Evolutionary conservation across 2,329 filamentous ascomycete genomes (phyloP).

Genomic region (Fusarium setosum): DNA sequence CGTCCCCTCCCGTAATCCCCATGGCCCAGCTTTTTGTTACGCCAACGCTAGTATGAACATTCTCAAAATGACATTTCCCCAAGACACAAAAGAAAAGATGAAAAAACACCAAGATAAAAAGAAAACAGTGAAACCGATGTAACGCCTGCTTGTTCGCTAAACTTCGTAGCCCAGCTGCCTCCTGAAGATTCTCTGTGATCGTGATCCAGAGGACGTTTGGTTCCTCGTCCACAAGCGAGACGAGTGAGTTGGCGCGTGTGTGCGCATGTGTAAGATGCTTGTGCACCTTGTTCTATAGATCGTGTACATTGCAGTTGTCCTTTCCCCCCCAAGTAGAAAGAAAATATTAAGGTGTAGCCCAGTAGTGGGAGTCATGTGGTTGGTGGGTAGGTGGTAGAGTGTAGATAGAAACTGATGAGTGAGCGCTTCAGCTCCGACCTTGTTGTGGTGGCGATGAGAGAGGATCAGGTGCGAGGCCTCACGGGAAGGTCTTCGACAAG

Average conservation of each 20-base stretch:
- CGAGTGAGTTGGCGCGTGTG: conserved; percentile 17
- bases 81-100: conserved; percentile 26
- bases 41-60: conserved; percentile 46
- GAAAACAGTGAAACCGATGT: conserved; percentile 13
- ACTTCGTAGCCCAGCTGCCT: conserved; percentile 19
- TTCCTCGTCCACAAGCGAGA: conserved; percentile 14
- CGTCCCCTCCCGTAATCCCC: conserved; percentile 10
- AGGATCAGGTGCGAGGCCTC: conserved; percentile 36
- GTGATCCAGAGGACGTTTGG: conserved; percentile 12
- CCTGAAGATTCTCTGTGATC: conserved; percentile 22
- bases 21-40: conserved; percentile 42
- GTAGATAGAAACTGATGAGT: no score
- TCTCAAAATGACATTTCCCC: conserved; percentile 35
- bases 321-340: conserved; percentile 19
- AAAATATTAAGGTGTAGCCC: conserved; percentile 31
- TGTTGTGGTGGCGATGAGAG: no score
- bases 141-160: conserved; percentile 36
- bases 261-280: conserved; percentile 26
- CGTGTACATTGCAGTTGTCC: conserved; percentile 29
- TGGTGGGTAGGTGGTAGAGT: neutral
- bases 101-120: conserved; percentile 1
- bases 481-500: conserved; percentile 58
- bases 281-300: conserved; percentile 40
- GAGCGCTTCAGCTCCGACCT: no score
- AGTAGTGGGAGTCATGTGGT: conserved; percentile 3